Evolutionary conservation across 805 yeast species (phyloP).

Genomic region (Yarrowia sp.): DNA sequence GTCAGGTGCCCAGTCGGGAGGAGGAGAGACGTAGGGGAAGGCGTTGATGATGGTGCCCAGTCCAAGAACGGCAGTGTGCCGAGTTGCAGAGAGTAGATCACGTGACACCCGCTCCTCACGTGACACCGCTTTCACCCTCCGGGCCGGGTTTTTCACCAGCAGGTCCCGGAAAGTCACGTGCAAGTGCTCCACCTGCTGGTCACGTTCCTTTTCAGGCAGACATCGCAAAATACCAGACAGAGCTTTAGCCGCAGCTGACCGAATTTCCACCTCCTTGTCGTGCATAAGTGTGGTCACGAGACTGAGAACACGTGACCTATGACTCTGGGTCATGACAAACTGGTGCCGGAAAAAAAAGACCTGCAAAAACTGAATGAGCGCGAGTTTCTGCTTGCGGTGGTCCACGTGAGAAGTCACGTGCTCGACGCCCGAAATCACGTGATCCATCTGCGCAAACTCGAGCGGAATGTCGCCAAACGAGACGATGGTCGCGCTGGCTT

Average conservation of each 20-base stretch:
- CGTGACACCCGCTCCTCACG: conserved; percentile 18
- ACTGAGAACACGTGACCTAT: conserved; percentile 59
- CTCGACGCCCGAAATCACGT: conserved; percentile 56
- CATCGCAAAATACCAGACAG: conserved; percentile 82
- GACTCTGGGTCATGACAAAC: conserved; percentile 58
- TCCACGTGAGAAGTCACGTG: conserved; percentile 50
- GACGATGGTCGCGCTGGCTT: conserved; percentile 58
- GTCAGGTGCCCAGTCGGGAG: conserved; percentile 87
- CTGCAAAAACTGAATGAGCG: conserved; percentile 73
- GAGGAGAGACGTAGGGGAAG: conserved; percentile 88
- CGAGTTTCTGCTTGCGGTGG: conserved; percentile 67
- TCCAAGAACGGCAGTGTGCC: conserved; percentile 90
- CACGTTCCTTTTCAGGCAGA: conserved; percentile 56
- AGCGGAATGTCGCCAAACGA: conserved; percentile 59
- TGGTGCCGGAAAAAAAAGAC: conserved; percentile 74
- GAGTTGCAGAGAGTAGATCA: conserved; percentile 40
- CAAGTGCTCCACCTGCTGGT: conserved; percentile 52
- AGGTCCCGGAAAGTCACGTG: conserved; percentile 53
- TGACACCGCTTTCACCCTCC: neutral
- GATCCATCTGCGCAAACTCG: conserved; percentile 53
- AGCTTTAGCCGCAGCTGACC: conserved; percentile 74
- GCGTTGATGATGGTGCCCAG: conserved; percentile 88
- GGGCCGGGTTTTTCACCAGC: conserved; percentile 17
- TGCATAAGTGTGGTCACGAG: conserved; percentile 62
- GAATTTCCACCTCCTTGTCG: conserved; percentile 72